Evolutionary conservation across 257 asterid species (phyloP), one percentile per base, ranked within the genome.

Genomic region (Solanum clarkiae): DNA sequence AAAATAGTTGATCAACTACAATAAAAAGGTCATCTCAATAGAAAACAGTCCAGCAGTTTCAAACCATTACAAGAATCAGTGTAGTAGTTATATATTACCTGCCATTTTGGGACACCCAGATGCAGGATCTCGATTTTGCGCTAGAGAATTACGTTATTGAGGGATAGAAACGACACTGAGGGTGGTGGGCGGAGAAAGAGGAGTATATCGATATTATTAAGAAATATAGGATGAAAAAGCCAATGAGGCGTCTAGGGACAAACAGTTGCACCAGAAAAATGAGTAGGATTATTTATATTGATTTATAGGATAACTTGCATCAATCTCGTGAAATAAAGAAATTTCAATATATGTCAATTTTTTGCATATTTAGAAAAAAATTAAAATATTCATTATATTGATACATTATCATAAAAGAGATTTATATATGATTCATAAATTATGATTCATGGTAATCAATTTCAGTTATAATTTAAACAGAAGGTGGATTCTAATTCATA

Each of bases 141-240:
- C 12, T n/a, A 66, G 42, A 36, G 45, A 66, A 66, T 4, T 18
- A 69, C 49, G 77, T 36, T 36, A 71, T 7, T 18, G 29, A 71
- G 45, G 40, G 22, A 26, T 24, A 40, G 82, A 10, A 13, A 13
- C 4, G 24, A 24, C 14, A 77, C 15, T 12, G 81, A 24, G 24
- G 63, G 42, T 0, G 82, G 51, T 77, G 82, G 63, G 63, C 82
- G 47, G 82, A 75, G 81, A 75, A 49, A 49, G 81, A 75, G 55
- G 10, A 20, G 40, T 72, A 24, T 22, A 63, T 62, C 32, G 11
- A 22, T 62, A 47, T 29, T 97, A 53, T 13, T 93, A 4, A 89
- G 2, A 97, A 96, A 93, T 93, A 69, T 88, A 88, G 90, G 93
- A 89, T 91, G 86, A 93, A 95, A 17, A 16, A 16, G 20, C n/a